A percentile compares a stretch with the other conserved stretches of the same genome.
Conservation (phyloP, 1,284 basidiomycete species). For the Calocybe gambosa region DNA sequence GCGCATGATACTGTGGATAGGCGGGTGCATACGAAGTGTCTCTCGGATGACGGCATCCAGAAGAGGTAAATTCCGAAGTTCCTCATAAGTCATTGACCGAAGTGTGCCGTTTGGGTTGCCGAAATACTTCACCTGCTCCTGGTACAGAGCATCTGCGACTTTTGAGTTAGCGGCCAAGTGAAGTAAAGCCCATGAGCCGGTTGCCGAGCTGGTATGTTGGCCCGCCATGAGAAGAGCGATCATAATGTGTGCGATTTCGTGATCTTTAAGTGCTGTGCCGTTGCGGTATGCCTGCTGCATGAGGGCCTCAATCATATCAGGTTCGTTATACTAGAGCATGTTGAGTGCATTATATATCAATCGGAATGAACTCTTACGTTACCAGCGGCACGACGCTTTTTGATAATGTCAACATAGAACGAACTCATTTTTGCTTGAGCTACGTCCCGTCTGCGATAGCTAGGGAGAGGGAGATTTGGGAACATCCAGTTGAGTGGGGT, state of each 20-base stretch:
- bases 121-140: conserved; percentile 87
- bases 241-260: conserved; percentile 97
- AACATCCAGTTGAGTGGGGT: conserved; percentile 93
- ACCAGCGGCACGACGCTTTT: conserved; percentile 60
- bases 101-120: conserved; percentile 77
- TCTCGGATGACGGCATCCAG: conserved; percentile 91
- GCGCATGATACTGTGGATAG: conserved; percentile 90
- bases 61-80: conserved; percentile 76
- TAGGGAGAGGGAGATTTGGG: conserved; percentile 88
- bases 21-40: conserved; percentile 88
- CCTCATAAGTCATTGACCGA: conserved; percentile 82
- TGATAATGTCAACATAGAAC: conserved; percentile 89
- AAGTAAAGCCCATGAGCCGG: conserved; percentile 88
- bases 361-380: conserved; percentile 23
- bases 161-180: conserved; percentile 82
- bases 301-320: conserved; percentile 93
- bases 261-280: conserved; percentile 75
- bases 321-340: conserved; percentile 41
- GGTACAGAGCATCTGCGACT: conserved; percentile 75
- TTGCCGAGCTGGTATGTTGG: conserved; percentile 95
- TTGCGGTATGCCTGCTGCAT: conserved; percentile 84
- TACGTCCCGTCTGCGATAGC: conserved; percentile 76
- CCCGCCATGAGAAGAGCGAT: conserved; percentile 96
- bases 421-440: conserved; percentile 94
- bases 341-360: not conserved